Evolutionary conservation across 2,329 filamentous ascomycete genomes (phyloP).

Genomic region (Blumeriella jaapii): DNA sequence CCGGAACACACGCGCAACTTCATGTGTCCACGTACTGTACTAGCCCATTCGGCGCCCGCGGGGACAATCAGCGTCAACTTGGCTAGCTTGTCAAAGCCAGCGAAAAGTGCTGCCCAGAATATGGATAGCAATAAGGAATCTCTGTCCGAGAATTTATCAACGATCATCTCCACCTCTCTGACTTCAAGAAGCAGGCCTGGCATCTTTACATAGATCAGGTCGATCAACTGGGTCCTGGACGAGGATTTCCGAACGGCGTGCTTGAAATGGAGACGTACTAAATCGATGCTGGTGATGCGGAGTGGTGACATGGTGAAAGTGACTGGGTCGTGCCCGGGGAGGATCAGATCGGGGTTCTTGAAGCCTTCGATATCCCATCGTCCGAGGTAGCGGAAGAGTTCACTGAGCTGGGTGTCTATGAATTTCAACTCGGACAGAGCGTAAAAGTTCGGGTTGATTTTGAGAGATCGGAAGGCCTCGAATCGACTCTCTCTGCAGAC

Average conservation of each 20-base stretch:
- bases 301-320: too few relatives aligned
- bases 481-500: neutral
- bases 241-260: neutral
- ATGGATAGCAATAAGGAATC: neutral
- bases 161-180: neutral
- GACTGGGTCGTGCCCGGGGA: too few relatives aligned
- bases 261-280: neutral
- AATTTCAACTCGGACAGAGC: too few relatives aligned
- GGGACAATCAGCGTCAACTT: neutral
- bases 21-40: too few relatives aligned
- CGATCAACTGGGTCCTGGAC: neutral
- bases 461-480: neutral
- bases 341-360: too few relatives aligned
- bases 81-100: neutral
- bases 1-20: too few relatives aligned
- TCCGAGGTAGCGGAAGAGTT: too few relatives aligned
- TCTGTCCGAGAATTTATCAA: neutral
- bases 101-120: neutral
- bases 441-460: neutral
- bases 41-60: neutral
- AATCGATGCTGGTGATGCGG: neutral
- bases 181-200: neutral
- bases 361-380: too few relatives aligned
- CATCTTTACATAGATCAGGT: neutral
- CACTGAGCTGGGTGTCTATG: too few relatives aligned